These are phyloP conservation scores for Claviceps sp. DNA, from an alignment of 2,329 filamentous ascomycete genomes.

Conservation along the genomic window DNA sequence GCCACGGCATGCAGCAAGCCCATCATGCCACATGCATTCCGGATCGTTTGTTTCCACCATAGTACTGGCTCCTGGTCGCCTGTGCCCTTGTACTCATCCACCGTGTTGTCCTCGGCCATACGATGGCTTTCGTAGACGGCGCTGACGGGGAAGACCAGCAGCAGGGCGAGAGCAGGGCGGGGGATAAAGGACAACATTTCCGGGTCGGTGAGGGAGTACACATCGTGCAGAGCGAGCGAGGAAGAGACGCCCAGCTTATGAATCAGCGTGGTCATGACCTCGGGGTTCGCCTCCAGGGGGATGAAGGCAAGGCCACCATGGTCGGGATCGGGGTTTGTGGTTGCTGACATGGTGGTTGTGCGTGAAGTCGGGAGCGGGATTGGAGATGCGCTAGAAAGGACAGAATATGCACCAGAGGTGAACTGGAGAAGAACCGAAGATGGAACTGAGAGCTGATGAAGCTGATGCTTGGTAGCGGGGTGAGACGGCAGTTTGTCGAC, in stretches of 20 bases:
- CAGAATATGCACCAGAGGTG: neutral
- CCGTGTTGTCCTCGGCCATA: conserved; percentile 54
- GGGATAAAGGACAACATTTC: conserved; percentile 78
- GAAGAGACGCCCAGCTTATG: conserved; percentile 72
- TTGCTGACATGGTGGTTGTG: conserved; percentile 17
- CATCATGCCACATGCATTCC: conserved; percentile 86
- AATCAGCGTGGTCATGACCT: conserved; percentile 73
- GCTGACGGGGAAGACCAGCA: conserved; percentile 83
- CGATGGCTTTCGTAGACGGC: conserved; percentile 67
- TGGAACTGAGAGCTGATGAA: too few relatives aligned
- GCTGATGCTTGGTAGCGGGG: too few relatives aligned
- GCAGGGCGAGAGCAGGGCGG: conserved; percentile 72
- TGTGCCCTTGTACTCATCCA: conserved; percentile 50
- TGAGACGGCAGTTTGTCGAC: too few relatives aligned
- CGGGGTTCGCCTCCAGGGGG: conserved; percentile 62
- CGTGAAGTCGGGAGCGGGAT: neutral
- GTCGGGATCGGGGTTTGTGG: conserved; percentile 27
- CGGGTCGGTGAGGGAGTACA: conserved; percentile 79
- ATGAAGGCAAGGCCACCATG: conserved; percentile 35
- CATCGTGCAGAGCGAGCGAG: conserved; percentile 72
- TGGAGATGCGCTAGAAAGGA: neutral
- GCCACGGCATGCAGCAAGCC: conserved; percentile 69
- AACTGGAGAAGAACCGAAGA: too few relatives aligned
- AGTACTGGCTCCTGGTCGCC: conserved; percentile 63
- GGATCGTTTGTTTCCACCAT: conserved; percentile 93